Conservation (phyloP, 495 filamentous ascomycete genomes). For the Emericellopsis terricola region DNA sequence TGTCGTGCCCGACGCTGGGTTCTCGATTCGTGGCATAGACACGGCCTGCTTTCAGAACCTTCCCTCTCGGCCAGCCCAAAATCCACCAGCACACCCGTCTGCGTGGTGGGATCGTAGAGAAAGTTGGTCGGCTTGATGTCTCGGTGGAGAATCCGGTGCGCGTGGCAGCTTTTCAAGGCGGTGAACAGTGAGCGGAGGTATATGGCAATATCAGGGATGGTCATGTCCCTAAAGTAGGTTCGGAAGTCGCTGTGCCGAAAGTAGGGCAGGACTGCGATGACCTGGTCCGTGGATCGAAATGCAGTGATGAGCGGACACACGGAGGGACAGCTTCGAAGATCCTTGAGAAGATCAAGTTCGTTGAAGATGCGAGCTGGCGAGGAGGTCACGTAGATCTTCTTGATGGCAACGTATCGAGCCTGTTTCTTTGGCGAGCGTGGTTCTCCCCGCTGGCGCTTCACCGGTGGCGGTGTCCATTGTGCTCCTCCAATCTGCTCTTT, state of each 20-base stretch:
- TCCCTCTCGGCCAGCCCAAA: constrained; percentile 87
- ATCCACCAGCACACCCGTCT: constrained; percentile 82
- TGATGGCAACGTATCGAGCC: constrained; percentile 80
- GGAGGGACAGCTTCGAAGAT: constrained; percentile 59
- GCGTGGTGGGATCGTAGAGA: constrained; percentile 69
- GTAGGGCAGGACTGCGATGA: constrained; percentile 85
- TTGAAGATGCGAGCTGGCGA: constrained; percentile 87
- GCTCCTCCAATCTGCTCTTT: constrained; percentile 48
- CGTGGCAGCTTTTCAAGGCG: constrained; percentile 69
- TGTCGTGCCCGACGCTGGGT: constrained; percentile 19
- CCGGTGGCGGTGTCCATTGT: constrained; percentile 43
- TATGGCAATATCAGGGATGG: constrained; percentile 61
- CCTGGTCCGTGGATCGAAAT: constrained; percentile 84
- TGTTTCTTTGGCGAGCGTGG: constrained; percentile 15
- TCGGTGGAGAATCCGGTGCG: constrained; percentile 69
- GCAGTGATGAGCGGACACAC: constrained; percentile 95
- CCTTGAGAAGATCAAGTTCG: constrained; percentile 90
- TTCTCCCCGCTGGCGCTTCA: constrained; percentile 19
- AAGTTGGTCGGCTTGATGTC: constrained; percentile 99
- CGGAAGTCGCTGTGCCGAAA: constrained; percentile 94
- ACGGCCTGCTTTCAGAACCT: constrained; percentile 53
- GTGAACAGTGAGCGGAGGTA: constrained; percentile 83
- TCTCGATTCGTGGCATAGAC: constrained; percentile 42
- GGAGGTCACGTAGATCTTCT: constrained; percentile 98
- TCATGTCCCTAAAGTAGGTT: constrained; percentile 82